These are phyloP conservation scores for Mortierella sp. DNA, from an alignment of 371 early-diverging fungal species.

Conservation along the genomic window DNA sequence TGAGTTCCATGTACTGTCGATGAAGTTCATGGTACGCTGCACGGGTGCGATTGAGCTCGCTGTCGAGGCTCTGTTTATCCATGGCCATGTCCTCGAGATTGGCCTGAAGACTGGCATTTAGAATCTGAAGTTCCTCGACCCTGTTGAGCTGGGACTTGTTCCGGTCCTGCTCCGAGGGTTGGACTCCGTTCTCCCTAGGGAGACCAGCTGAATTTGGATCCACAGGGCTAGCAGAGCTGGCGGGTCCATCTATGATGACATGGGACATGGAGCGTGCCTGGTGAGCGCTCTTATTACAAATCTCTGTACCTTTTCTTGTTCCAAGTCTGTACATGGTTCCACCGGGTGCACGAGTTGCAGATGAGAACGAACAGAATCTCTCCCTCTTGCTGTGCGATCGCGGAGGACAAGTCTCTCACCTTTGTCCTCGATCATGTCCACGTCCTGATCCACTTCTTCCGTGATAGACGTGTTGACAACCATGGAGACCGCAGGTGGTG, in stretches of 20 bases:
- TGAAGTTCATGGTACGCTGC: constrained; percentile 44
- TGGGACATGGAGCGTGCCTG: too few relatives aligned
- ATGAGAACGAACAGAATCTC: background rate
- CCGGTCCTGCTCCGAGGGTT: constrained; percentile 2
- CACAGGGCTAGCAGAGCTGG: background rate
- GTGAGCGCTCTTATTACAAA: too few relatives aligned
- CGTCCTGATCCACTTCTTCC: background rate
- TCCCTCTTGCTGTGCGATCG: background rate
- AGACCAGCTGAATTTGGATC: background rate
- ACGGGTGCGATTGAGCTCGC: constrained; percentile 35
- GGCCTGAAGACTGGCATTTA: constrained; percentile 1
- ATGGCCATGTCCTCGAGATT: constrained; percentile 18
- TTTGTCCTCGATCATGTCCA: constrained; percentile 7
- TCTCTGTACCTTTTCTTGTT: too few relatives aligned
- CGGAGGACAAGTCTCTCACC: constrained; percentile 4
- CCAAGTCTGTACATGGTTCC: too few relatives aligned
- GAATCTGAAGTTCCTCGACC: constrained; percentile 18
- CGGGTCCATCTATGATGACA: background rate
- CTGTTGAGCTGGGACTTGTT: background rate
- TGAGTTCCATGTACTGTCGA: constrained; percentile 36
- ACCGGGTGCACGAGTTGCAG: background rate
- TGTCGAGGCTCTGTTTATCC: constrained; percentile 25
- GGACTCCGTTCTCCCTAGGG: constrained; percentile 11
- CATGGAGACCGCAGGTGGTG: constrained; percentile 4
- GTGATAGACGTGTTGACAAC: constrained; percentile 2